Percentiles rank a stretch among this genome's conserved stretches.
Conservation (phyloP, 2,329 filamentous ascomycete genomes). For the Trichoderma semiorbis region DNA sequence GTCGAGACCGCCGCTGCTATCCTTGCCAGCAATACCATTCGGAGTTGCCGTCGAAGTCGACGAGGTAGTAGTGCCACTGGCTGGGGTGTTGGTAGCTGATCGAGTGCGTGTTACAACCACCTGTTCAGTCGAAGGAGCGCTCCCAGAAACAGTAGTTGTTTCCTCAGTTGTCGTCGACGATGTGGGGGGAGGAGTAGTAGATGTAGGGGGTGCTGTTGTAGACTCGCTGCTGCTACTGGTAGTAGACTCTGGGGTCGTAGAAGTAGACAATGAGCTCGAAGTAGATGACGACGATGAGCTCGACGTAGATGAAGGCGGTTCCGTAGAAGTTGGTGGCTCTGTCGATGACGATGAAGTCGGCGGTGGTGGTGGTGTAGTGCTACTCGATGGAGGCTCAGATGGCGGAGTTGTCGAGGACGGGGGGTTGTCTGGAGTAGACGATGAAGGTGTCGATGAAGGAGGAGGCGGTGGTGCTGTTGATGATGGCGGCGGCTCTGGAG, state of each 20-base stretch:
- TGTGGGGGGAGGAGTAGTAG: neutral
- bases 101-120: slow-evolving; percentile 29
- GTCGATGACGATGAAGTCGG: slow-evolving; percentile 8
- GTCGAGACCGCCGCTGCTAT: slow-evolving; percentile 39
- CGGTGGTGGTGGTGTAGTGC: neutral
- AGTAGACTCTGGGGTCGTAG: slow-evolving; percentile 6
- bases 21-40: neutral
- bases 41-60: slow-evolving; percentile 28
- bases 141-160: neutral
- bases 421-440: neutral
- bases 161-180: slow-evolving; percentile 2
- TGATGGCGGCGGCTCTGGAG: slow-evolving; percentile 19
- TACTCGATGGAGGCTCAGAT: neutral
- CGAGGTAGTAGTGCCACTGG: slow-evolving; percentile 21
- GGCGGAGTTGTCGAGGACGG: neutral
- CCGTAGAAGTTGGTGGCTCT: slow-evolving; percentile 13
- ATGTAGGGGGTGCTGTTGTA: neutral
- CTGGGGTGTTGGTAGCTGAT: slow-evolving; percentile 13
- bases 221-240: neutral
- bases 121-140: slow-evolving; percentile 21
- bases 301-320: slow-evolving; percentile 11
- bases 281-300: slow-evolving; percentile 16
- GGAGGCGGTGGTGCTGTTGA: neutral
- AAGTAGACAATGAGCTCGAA: neutral
- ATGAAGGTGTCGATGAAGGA: neutral